Base-by-base conservation (phyloP, 192 early-diverging fungal species). In the Coemansia sp. region DNA sequence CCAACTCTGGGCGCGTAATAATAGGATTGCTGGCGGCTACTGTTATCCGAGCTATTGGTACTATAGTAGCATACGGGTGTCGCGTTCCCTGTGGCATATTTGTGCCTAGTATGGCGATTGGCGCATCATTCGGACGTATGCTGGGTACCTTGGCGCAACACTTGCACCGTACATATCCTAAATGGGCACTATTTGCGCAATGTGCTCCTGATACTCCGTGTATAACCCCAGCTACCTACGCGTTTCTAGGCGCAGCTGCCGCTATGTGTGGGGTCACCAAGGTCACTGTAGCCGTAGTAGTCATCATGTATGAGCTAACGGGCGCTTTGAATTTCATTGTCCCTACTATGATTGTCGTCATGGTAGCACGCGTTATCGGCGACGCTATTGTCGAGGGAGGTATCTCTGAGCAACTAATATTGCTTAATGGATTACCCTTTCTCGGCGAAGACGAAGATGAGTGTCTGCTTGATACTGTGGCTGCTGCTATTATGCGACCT, bases 261-360 rank as follows among this genome's bases (percentile, higher is more conserved):
- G 89, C 92, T 6, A 82, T 98, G 67, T 90, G 87, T 46, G 95
- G 95, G 3, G 92, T 95, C 12, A 97, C 95, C 6, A 86, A 93
- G 70, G 92, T 93, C 67, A 94, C 95, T n/a, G 84, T 94, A 4
- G 91, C 92, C 27, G 83, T 96, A 22, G 95, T 96, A 0, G 97
- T 99, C 11, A 98, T 99, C 76, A 97, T 98, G 95, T 99, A 98
- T 82, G 98, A 99, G 75, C 82, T 99, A 66, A 99, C 98, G 0
- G 96, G 96, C 18, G 94, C 97, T 2, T 79, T 99, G 27, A 93
- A 93, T 15, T 99, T 97, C 75, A 88, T 92, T 52, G 84, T 97
- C 41, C 90, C 90, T 1, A 90, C 89, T 3, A 89, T 91, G 86
- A 90, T 94, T 65, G 89, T 90, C 29, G 84, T 94, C 20, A 90